Base-by-base conservation (phyloP, 2,329 filamentous ascomycete genomes). In the Epichloe typhina region DNA sequence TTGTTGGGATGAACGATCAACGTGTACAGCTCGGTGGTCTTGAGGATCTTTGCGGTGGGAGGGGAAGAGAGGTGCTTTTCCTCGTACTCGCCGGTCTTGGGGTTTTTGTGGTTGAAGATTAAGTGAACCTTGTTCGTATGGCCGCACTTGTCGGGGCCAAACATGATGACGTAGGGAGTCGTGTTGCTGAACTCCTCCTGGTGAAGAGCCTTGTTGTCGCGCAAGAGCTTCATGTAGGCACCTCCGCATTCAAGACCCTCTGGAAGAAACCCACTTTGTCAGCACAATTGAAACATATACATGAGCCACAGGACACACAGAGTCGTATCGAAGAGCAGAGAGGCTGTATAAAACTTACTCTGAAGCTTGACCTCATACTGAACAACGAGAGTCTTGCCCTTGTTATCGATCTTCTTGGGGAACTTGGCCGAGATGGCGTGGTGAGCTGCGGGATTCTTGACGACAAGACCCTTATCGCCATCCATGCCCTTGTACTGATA, bases 31-130 rank as follows among this genome's bases (percentile, higher is more conserved):
- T 91, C 85, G 56, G 87, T 86, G 56, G 88, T 84, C 83, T 96
- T 97, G 75, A 83, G 78, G 64, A 95, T 93, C 68, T 84, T 86
- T 66, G 90, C 90, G 53, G 84, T 78, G 55, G 93, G 90, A 57
- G 91, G 84, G 62, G 79, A 79, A 67, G 80, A 82, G 57, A 98
- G 80, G 74, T 98, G 93, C 84, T 98, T 98, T 86, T 98, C 93
- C 80, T 98, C 91, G 65, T 98, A 98, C 72, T 96, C 88, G 75
- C 91, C 91, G 45, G 89, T 96, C 86, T 95, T 96, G 67, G 93
- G 93, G 82, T 97, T 98, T 87, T 97, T 98, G 86, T 98, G 93
- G 74, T 94, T 93, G 83, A 98, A 95, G 71, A 98, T 98, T 76
- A 98, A 95, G 72, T 82, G 79, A 49, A 94, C 87, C 85, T 97